phyloP scores from a whole-genome alignment of 2,329 filamentous ascomycete genomes.

The Gliomastix tumulicola region DNA sequence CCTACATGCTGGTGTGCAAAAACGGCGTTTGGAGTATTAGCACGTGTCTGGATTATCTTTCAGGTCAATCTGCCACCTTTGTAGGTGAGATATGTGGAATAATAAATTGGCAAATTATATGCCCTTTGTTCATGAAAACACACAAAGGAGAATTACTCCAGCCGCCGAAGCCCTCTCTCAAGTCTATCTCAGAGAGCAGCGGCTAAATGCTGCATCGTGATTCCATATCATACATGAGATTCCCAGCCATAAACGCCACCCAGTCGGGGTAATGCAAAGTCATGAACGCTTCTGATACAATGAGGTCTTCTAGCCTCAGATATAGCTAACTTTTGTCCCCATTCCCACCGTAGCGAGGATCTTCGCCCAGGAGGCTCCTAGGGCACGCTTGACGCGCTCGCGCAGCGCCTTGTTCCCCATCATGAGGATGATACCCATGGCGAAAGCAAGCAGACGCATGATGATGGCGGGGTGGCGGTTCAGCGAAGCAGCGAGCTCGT shows the following conservation, averaged over 20 bases:
- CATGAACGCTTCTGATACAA: not conserved
- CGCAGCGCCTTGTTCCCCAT: slow-evolving; percentile 69
- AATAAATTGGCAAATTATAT: no score
- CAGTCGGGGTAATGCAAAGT: not conserved
- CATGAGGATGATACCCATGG: slow-evolving; percentile 70
- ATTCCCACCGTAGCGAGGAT: slow-evolving; percentile 81
- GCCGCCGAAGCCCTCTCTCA: no score
- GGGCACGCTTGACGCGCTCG: slow-evolving; percentile 62
- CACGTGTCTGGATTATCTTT: no score
- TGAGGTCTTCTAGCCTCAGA: slow-evolving; percentile 48
- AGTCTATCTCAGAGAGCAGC: no score
- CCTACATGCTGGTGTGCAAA: no score
- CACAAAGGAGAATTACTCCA: no score
- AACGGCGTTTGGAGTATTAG: no score
- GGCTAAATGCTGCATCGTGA: no score
- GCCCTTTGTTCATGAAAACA: no score
- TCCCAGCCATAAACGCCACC: not conserved
- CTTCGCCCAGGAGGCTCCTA: slow-evolving; percentile 72
- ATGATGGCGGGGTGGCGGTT: slow-evolving; percentile 51
- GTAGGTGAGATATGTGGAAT: no score
- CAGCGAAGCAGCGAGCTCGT: slow-evolving; percentile 41
- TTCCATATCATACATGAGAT: no score
- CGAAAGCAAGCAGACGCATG: slow-evolving; percentile 64
- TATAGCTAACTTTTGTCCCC: slow-evolving; percentile 97
- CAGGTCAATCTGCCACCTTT: no score